Evolutionary conservation across 768 basidiomycete species (phyloP).

Genomic region (Multifurca ochricompacta): DNA sequence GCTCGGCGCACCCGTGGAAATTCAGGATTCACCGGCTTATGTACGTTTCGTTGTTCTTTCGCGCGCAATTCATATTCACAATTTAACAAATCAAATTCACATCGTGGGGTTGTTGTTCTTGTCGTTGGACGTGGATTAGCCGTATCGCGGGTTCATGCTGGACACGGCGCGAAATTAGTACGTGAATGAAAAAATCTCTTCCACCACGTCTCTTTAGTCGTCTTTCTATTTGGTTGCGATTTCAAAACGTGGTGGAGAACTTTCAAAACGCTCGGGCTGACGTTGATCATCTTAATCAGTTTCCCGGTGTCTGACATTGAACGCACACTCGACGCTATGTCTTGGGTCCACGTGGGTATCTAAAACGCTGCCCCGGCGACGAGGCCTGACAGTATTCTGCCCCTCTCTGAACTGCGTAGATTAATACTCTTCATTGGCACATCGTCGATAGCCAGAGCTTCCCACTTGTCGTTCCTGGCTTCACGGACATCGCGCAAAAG

Average conservation of each 20-base stretch:
- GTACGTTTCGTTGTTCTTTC: slow-evolving; percentile 24
- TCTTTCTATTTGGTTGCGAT: not conserved
- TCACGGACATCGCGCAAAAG: slow-evolving; percentile 32
- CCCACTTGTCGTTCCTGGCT: slow-evolving; percentile 35
- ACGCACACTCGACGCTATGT: slow-evolving; percentile 8
- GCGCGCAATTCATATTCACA: too few relatives aligned
- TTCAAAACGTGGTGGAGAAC: not conserved
- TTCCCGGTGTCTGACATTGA: slow-evolving; percentile 5
- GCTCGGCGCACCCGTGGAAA: slow-evolving; percentile 33
- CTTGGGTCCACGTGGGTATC: slow-evolving; percentile 19
- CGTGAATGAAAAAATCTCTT: too few relatives aligned
- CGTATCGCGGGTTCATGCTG: slow-evolving; percentile 71
- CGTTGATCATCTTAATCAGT: not conserved
- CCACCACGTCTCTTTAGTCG: too few relatives aligned
- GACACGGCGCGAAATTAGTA: slow-evolving; percentile 68
- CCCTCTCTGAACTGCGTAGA: slow-evolving; percentile 27
- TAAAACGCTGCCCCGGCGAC: too few relatives aligned
- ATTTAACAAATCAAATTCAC: too few relatives aligned
- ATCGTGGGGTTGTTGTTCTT: too few relatives aligned
- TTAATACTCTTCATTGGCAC: slow-evolving; percentile 44
- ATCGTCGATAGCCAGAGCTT: slow-evolving; percentile 45
- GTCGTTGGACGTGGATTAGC: slow-evolving; percentile 34
- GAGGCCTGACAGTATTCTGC: too few relatives aligned
- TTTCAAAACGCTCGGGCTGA: slow-evolving; percentile 1
- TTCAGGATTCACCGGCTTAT: slow-evolving; percentile 43